Conservation (phyloP, 2,329 filamentous ascomycete genomes). For the Botrytis paeoniae region DNA sequence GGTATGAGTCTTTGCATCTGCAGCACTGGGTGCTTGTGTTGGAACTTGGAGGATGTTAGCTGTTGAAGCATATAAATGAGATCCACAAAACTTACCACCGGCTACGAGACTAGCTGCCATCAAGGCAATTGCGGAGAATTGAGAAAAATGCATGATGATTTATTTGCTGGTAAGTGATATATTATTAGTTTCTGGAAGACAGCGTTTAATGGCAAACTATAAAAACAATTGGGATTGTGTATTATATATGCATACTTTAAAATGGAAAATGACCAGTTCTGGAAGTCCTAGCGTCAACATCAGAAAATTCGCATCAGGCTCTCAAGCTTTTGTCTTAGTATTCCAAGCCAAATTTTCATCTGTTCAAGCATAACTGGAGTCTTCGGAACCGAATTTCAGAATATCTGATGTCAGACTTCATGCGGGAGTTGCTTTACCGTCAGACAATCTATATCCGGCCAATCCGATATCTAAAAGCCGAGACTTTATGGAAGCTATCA, state of each 20-base stretch:
- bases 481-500: background rate
- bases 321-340: background rate
- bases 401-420: slow-evolving; percentile 9
- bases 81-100: background rate
- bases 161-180: background rate
- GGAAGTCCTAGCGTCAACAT: background rate
- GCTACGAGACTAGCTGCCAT: background rate
- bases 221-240: background rate
- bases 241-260: background rate
- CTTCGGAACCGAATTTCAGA: background rate
- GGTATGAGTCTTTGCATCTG: slow-evolving; percentile 48
- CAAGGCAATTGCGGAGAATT: background rate
- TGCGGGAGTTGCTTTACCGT: background rate
- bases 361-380: background rate
- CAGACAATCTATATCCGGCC: background rate
- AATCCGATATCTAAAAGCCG: background rate
- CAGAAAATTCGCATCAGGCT: background rate
- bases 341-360: background rate
- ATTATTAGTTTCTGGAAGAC: background rate
- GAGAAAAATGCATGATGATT: background rate
- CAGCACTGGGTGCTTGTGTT: background rate
- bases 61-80: background rate
- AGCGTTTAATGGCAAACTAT: background rate
- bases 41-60: background rate
- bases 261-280: background rate